phyloP scores from a whole-genome alignment of 2,329 filamentous ascomycete genomes.

The Dendrostoma leiphaemia region DNA sequence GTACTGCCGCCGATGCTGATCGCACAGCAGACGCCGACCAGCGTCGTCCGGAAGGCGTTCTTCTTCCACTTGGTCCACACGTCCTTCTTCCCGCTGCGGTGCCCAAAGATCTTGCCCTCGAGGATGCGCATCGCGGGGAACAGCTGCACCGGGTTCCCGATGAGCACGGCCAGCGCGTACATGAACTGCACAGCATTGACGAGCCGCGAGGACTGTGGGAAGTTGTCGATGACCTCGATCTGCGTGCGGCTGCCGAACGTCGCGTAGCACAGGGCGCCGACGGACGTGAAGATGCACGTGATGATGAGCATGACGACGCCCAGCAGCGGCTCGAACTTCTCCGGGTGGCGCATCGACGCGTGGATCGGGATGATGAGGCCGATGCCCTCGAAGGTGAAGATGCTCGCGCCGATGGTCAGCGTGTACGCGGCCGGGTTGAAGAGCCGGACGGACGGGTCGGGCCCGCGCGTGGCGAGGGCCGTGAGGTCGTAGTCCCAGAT shows the following conservation, averaged over 20 bases:
- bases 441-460: slow-evolving; percentile 59
- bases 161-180: slow-evolving; percentile 71
- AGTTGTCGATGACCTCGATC: slow-evolving; percentile 76
- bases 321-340: slow-evolving; percentile 65
- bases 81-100: slow-evolving; percentile 64
- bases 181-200: slow-evolving; percentile 75
- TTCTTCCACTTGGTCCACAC: slow-evolving; percentile 72
- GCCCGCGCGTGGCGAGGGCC: slow-evolving; percentile 52
- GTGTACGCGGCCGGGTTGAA: slow-evolving; percentile 71
- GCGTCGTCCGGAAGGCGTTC: slow-evolving; percentile 59
- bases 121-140: slow-evolving; percentile 73
- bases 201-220: slow-evolving; percentile 66
- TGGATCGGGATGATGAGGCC: slow-evolving; percentile 75
- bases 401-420: slow-evolving; percentile 69
- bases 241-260: slow-evolving; percentile 68
- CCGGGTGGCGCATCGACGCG: slow-evolving; percentile 69
- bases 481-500: slow-evolving; percentile 71
- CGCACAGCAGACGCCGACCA: slow-evolving; percentile 58
- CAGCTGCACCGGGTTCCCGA: slow-evolving; percentile 71
- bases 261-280: slow-evolving; percentile 71
- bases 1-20: slow-evolving; percentile 64
- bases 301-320: slow-evolving; percentile 71
- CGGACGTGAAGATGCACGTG: slow-evolving; percentile 69
- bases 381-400: slow-evolving; percentile 79
- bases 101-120: slow-evolving; percentile 66